Evolutionary conservation across 208 protist species (phyloP), one percentile per base, ranked within the genome.

Genomic region (Angomonas ambiguus): DNA sequence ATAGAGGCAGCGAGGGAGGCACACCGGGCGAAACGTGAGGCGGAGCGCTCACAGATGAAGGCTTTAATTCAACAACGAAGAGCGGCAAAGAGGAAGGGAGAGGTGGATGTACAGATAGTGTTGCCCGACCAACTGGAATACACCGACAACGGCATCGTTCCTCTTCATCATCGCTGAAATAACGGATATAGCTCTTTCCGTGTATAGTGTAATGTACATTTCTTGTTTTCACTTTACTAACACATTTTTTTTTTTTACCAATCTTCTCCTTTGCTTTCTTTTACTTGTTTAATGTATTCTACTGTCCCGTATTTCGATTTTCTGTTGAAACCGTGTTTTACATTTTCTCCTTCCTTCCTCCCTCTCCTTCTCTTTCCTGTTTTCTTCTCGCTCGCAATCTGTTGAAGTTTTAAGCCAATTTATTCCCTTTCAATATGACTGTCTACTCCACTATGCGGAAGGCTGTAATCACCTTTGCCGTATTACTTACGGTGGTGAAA

Each of bases 11-110:
- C 77, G 62, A 72, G 81, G 48, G 69, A 67, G 33, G 49, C 59
- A n/a, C 72, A 73, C 2, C 74, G 80, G n/a, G 83, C 81, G 56
- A 83, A 82, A 62, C 75, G 87, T 4, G 83, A 93, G 55, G 71
- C 67, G 55, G 81, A 93, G 48, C 82, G 87, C 2, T 71, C 72
- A 53, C 76, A 76, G n/a, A 87, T 92, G 83, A 79, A 83, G 72
- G 77, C 82, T 64, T 80, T 87, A 45, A 93, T 93, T 53, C 79
- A 68, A 4, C 80, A 77, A 66, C 85, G 85, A 60, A 72, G 73
- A 10, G 76, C 83, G n/a, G 76, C 73, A 11, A 76, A 76, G 53
- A 64, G 68, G 76, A 77, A 71, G 51, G 74, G 69, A 67, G 61
- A 77, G 32, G 24, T 85, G 45, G 69, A 80, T 20, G 82, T 92